Base-by-base conservation (phyloP, 2,329 filamentous ascomycete species). In the Claviceps spartinae region DNA sequence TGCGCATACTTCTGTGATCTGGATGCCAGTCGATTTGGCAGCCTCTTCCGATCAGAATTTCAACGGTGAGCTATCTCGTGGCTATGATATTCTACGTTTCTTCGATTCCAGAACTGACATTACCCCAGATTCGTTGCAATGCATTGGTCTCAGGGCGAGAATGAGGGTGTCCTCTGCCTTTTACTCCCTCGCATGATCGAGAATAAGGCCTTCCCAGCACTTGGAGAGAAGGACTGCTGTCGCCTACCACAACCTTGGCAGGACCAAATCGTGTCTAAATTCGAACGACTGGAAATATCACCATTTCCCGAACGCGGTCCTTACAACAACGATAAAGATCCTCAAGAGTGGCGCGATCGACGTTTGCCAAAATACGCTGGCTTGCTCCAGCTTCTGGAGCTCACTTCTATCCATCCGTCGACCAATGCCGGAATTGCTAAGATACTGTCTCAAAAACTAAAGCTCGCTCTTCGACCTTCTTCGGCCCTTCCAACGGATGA, bases 1-100 rank as follows among this genome's bases (percentile, higher is more conserved):
- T 96, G 88, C 67, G 83, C 84, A 14, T 83, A 87, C 50, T 83
- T 93, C 58, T 83, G 87, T 0, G 78, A 88, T 51, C 72, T 94
- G 38, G 83, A 89, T 46, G 64, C 76, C 1, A 78, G 83, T 50
- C 78, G 86, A 41, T 98, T 97, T 62, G 78, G 82, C 51, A 83
- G 81, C 56, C 72, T 96, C n/a, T 76, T 95, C 36, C 73, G 90
- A 7, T 83, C 81, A 40, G 82, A 86, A 53, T 89, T 97, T 59
- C 87, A 94, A 65, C 88, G 80, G 78, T 87, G 69, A 65, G 70
- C 44, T n/a, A 14, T 14, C n/a, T 16, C 5, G 5, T 3, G n/a
- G 34, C 18, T 4, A 34, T 34, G 30, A 34, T 34, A 9, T 3
- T 5, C 24, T 11, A 16, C 16, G 1, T 44, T 34, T 24, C 24